phyloP scores from a whole-genome alignment of 371 early-diverging fungal species.

The Mortierella sp. region DNA sequence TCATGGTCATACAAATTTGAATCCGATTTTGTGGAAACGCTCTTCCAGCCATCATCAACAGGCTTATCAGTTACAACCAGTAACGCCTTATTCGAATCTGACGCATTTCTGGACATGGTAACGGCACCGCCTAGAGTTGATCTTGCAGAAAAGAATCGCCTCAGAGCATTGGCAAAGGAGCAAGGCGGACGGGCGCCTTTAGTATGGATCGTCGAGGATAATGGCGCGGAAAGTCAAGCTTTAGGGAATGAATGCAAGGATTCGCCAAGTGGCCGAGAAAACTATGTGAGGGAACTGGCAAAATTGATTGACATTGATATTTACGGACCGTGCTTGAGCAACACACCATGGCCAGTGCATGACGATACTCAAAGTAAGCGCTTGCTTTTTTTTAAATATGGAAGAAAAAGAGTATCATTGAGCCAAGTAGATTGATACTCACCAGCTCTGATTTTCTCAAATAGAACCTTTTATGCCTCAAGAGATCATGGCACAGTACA shows the following conservation, averaged over 20 bases:
- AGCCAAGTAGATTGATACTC: not conserved
- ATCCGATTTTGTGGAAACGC: slow-evolving; percentile 22
- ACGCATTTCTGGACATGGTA: slow-evolving; percentile 10
- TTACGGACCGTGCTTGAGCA: slow-evolving; percentile 21
- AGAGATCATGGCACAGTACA: slow-evolving; percentile 29
- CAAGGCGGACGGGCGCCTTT: slow-evolving; percentile 28
- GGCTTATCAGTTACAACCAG: not conserved
- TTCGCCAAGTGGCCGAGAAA: slow-evolving; percentile 27
- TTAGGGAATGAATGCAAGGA: not conserved
- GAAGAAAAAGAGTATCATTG: not conserved
- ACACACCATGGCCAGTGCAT: slow-evolving; percentile 45
- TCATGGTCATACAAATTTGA: slow-evolving; percentile 17
- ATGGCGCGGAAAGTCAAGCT: not conserved
- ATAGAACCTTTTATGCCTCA: slow-evolving; percentile 14
- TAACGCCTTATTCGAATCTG: not conserved
- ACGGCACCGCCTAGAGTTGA: slow-evolving; percentile 14
- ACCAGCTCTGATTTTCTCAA: not conserved
- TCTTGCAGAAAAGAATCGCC: slow-evolving; percentile 28
- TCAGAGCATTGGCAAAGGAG: slow-evolving; percentile 12
- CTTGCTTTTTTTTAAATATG: not conserved
- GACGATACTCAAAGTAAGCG: slow-evolving; percentile 43
- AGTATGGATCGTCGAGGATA: slow-evolving; percentile 12
- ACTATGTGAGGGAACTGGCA: slow-evolving; percentile 22
- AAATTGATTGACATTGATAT: slow-evolving; percentile 37
- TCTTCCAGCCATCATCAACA: not conserved